Evolutionary conservation across 169 alveolate species (phyloP).

Genomic region (Plasmodium coatneyi): DNA sequence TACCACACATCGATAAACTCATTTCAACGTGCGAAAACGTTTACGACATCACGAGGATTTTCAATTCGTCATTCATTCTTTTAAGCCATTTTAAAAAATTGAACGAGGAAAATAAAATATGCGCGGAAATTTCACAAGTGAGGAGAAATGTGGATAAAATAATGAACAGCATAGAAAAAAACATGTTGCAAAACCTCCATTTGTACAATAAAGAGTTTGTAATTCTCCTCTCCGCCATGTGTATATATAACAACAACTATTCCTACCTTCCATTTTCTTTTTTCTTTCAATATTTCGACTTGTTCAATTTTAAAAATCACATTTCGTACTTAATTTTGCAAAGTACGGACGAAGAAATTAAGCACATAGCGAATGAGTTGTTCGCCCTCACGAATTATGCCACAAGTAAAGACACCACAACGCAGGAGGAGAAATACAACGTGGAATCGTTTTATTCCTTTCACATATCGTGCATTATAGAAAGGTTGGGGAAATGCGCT

Average conservation of each 20-base stretch:
- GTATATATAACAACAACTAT: slow-evolving; percentile 66
- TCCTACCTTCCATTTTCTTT: slow-evolving; percentile 42
- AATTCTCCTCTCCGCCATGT: slow-evolving; percentile 55
- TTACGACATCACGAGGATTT: slow-evolving; percentile 68
- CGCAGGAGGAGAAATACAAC: not conserved
- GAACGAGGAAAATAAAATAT: not conserved
- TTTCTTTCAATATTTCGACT: slow-evolving; percentile 49
- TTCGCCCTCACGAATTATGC: not conserved
- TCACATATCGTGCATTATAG: slow-evolving; percentile 15
- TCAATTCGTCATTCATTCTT: slow-evolving; percentile 55
- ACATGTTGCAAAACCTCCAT: slow-evolving; percentile 23
- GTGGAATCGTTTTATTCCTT: slow-evolving; percentile 21
- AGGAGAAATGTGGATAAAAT: not conserved
- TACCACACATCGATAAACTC: slow-evolving; percentile 42
- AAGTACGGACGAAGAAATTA: slow-evolving; percentile 68
- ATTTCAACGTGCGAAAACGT: slow-evolving; percentile 46
- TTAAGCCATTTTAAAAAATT: slow-evolving; percentile 40
- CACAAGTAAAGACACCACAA: not conserved
- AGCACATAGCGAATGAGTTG: slow-evolving; percentile 15
- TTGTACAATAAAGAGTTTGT: slow-evolving; percentile 59
- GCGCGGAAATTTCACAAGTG: slow-evolving; percentile 9
- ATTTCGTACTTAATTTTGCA: slow-evolving; percentile 38
- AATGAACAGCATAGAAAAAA: slow-evolving; percentile 60
- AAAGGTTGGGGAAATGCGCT: not conserved
- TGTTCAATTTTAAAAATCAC: slow-evolving; percentile 23